A percentile compares a stretch with the other conserved stretches of the same genome.
phyloP scores from a whole-genome alignment of 805 yeast genomes.

The Candida golubevii region DNA sequence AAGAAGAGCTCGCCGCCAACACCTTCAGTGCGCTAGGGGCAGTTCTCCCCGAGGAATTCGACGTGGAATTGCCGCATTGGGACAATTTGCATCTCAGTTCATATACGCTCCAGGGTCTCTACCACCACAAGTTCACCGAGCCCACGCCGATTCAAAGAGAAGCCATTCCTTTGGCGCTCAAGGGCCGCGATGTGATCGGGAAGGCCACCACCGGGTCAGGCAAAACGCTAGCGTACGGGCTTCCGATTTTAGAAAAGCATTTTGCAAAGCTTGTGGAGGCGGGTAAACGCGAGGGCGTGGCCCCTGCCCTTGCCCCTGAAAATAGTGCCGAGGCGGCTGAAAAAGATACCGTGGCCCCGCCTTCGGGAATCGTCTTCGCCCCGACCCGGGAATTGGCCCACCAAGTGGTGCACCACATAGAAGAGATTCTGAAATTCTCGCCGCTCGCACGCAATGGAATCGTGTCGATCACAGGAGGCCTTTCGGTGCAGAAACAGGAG shows the following conservation, averaged over 20 bases:
- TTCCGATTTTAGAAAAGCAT: conserved; percentile 78
- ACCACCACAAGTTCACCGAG: conserved; percentile 48
- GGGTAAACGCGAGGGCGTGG: no score
- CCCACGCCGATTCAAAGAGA: conserved; percentile 85
- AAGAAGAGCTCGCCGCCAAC: conserved; percentile 22
- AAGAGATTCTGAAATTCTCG: conserved; percentile 47
- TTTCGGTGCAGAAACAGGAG: conserved; percentile 90
- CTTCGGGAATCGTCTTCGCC: conserved; percentile 78
- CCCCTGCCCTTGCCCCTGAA: neutral
- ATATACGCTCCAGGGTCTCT: conserved; percentile 59
- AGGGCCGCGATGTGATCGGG: conserved; percentile 82
- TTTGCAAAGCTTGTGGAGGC: conserved; percentile 16
- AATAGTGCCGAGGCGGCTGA: neutral
- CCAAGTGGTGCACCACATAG: conserved; percentile 82
- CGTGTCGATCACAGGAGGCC: conserved; percentile 87
- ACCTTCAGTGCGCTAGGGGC: conserved; percentile 23
- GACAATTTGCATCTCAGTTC: conserved; percentile 43
- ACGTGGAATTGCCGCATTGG: conserved; percentile 61
- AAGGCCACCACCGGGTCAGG: conserved; percentile 98
- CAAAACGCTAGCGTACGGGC: conserved; percentile 92
- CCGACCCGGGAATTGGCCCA: conserved; percentile 97
- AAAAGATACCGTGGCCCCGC: conserved; percentile 21
- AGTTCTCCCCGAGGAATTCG: conserved; percentile 31
- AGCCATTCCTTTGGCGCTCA: conserved; percentile 69
- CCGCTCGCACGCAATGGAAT: conserved; percentile 55